phyloP scores from a whole-genome alignment of 1,284 basidiomycete genomes.

The Pulveroboletus sp. region DNA sequence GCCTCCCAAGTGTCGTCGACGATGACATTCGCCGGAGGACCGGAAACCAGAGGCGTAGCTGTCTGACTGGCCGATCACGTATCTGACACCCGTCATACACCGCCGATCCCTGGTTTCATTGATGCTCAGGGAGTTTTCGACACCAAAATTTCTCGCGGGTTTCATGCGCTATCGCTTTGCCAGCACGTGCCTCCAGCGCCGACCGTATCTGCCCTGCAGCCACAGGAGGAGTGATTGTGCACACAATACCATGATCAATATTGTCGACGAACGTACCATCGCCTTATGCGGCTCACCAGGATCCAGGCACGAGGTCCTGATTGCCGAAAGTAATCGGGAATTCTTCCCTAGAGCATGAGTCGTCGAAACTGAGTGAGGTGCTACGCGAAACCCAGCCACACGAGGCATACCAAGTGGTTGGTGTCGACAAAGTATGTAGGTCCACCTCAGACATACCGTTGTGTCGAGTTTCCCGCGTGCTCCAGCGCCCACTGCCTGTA shows the following conservation, averaged over 20 bases:
- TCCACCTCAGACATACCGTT: too few relatives aligned
- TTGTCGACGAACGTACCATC: neutral
- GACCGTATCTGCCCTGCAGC: slow-evolving; percentile 10
- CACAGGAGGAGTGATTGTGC: too few relatives aligned
- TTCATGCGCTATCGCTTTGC: slow-evolving; percentile 30
- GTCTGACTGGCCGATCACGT: slow-evolving; percentile 1
- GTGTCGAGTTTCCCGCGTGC: neutral
- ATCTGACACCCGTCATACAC: neutral
- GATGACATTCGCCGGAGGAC: neutral
- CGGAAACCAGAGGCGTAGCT: neutral
- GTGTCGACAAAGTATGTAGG: too few relatives aligned
- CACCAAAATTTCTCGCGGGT: slow-evolving; percentile 1
- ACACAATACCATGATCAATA: too few relatives aligned
- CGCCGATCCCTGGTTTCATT: slow-evolving; percentile 26
- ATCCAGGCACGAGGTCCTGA: neutral
- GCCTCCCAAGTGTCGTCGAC: slow-evolving; percentile 7
- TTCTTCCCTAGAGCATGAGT: neutral
- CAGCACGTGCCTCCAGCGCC: slow-evolving; percentile 8
- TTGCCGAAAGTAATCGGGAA: neutral
- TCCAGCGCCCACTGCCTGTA: neutral
- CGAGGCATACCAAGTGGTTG: neutral
- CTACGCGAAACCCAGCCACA: neutral
- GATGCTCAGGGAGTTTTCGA: slow-evolving; percentile 4
- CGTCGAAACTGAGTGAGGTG: neutral
- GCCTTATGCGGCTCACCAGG: neutral